A percentile compares a stretch with the other conserved stretches of the same genome.
These are phyloP conservation scores for Peronospora belbahrii DNA, from an alignment of 352 stramenopile genomes.

Conservation along the genomic window DNA sequence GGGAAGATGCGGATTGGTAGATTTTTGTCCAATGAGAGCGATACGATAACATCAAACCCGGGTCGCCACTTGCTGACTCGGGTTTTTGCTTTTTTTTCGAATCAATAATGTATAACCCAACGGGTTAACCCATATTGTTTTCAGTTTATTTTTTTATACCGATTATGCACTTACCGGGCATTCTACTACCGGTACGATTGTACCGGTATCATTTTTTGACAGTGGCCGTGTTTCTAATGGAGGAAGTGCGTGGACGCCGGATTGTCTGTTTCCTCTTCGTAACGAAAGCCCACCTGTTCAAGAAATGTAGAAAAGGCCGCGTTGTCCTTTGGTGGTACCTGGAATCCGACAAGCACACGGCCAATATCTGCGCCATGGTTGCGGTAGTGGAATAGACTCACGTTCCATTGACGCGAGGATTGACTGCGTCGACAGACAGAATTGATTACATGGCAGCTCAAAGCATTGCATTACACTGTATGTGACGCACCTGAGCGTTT, in stretches of 20 bases:
- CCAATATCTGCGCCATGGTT: conserved; percentile 98
- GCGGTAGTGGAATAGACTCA: conserved; percentile 98
- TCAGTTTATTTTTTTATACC: too few relatives aligned
- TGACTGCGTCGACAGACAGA: conserved; percentile 13
- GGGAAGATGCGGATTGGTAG: conserved; percentile 8
- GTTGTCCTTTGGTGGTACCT: conserved; percentile 72
- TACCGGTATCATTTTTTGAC: conserved; percentile 3
- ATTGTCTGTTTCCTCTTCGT: conserved; percentile 81
- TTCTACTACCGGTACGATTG: too few relatives aligned
- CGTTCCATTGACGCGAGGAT: conserved; percentile 87
- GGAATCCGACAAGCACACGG: conserved; percentile 93
- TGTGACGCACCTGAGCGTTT: conserved; percentile 59
- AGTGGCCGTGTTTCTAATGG: conserved; percentile 24
- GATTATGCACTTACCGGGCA: too few relatives aligned
- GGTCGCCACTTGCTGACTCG: too few relatives aligned
- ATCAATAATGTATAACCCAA: too few relatives aligned
- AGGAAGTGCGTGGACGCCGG: conserved; percentile 74
- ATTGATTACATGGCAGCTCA: not conserved
- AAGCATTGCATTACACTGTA: too few relatives aligned
- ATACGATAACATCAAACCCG: too few relatives aligned
- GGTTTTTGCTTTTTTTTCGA: too few relatives aligned
- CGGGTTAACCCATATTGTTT: not conserved
- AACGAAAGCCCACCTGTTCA: conserved; percentile 62
- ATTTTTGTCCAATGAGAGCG: conserved; percentile 6
- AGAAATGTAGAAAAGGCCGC: conserved; percentile 58